Percentiles rank a stretch among this genome's conserved stretches.
Conservation (phyloP, 1,284 basidiomycete genomes). For the Sporisorium exsertum region DNA sequence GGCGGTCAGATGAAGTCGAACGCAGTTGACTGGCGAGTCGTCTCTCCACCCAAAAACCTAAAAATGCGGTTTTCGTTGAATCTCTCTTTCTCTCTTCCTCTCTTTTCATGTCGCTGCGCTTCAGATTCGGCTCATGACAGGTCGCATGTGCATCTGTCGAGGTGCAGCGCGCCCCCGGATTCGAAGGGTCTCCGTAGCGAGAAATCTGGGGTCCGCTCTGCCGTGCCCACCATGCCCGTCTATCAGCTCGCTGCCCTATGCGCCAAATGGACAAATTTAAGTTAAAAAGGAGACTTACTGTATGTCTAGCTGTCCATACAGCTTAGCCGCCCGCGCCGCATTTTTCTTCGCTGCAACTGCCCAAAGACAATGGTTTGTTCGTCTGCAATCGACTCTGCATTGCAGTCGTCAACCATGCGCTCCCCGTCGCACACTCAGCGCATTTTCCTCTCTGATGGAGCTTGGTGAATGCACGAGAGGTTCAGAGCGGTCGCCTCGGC, state of each 20-base stretch:
- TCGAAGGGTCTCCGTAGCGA: slow-evolving; percentile 10
- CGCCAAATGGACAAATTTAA: background rate
- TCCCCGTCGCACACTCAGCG: too few relatives aligned
- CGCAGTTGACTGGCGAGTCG: background rate
- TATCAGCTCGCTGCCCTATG: background rate
- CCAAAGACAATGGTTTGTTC: too few relatives aligned
- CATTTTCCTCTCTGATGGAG: too few relatives aligned
- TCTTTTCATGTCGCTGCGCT: background rate
- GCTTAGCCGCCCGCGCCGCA: slow-evolving; percentile 8
- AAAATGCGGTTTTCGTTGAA: background rate
- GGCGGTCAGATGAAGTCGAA: slow-evolving; percentile 9
- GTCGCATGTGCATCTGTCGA: slow-evolving; percentile 14
- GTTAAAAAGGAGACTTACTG: too few relatives aligned
- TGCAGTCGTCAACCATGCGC: background rate
- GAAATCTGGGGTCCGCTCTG: slow-evolving; percentile 11
- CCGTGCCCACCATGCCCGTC: background rate
- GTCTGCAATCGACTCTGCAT: background rate
- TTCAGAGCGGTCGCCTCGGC: background rate
- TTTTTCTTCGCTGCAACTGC: background rate
- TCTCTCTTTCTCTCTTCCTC: background rate
- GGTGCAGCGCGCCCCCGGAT: slow-evolving; percentile 11
- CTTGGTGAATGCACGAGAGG: background rate
- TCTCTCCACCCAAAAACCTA: background rate
- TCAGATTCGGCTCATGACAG: slow-evolving; percentile 7
- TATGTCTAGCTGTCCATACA: background rate